Conservation (phyloP, 2,329 filamentous ascomycete species). For the Fusarium praegraminearum region DNA sequence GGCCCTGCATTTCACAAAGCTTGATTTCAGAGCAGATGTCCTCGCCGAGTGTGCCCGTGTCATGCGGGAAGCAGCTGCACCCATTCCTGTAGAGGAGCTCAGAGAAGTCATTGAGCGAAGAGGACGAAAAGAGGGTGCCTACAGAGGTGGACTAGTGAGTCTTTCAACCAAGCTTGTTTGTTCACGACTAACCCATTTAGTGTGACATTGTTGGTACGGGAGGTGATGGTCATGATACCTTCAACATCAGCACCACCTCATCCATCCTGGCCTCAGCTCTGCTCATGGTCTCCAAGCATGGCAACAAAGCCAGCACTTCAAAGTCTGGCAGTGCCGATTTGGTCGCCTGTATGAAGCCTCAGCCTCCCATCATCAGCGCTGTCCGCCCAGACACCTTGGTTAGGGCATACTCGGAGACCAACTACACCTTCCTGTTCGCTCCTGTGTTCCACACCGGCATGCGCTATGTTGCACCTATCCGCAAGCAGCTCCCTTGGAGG, state of each 20-base stretch:
- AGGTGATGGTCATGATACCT: slow-evolving; percentile 95
- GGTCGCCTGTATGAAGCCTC: slow-evolving; percentile 79
- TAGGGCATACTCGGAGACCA: slow-evolving; percentile 80
- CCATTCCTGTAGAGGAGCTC: slow-evolving; percentile 75
- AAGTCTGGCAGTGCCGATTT: slow-evolving; percentile 96
- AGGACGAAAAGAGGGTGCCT: slow-evolving; percentile 76
- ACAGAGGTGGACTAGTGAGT: slow-evolving; percentile 84
- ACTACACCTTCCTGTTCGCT: slow-evolving; percentile 96
- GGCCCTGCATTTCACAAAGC: slow-evolving; percentile 88
- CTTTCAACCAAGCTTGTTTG: not conserved
- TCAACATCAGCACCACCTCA: slow-evolving; percentile 96
- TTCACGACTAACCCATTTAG: slow-evolving; percentile 50
- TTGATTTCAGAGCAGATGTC: slow-evolving; percentile 86
- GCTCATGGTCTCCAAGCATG: slow-evolving; percentile 91
- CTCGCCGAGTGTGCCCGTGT: slow-evolving; percentile 84
- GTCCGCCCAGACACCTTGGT: slow-evolving; percentile 78
- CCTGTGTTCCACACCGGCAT: slow-evolving; percentile 97
- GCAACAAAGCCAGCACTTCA: slow-evolving; percentile 94
- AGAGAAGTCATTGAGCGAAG: slow-evolving; percentile 69
- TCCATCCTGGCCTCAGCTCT: slow-evolving; percentile 91
- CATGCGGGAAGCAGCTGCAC: slow-evolving; percentile 84
- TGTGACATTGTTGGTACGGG: slow-evolving; percentile 98
- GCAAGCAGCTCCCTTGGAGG: slow-evolving; percentile 89
- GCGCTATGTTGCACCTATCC: slow-evolving; percentile 86
- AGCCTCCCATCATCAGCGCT: slow-evolving; percentile 77